Evolutionary conservation across 768 basidiomycete species (phyloP), one percentile per base, ranked within the genome.

Genomic region (Boletales sp.): DNA sequence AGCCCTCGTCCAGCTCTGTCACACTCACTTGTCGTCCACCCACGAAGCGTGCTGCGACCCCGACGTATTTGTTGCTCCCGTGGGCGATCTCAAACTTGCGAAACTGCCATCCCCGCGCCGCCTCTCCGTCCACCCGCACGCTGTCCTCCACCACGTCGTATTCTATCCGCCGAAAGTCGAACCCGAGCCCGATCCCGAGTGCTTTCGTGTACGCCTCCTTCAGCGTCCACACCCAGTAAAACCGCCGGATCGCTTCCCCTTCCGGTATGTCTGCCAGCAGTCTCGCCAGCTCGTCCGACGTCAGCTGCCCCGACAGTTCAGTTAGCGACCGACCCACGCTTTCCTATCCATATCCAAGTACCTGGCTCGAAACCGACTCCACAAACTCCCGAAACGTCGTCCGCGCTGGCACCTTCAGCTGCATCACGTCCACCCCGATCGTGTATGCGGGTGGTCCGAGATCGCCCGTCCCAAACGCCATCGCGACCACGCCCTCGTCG

Each of bases 161-260:
- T 62, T 90, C 82, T 52, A 93, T 79, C 18, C 89, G 79, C 19
- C 72, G 74, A 68, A 92, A 87, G 57, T 92, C 86, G 61, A 91
- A 91, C 2, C 89, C 85, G 13, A 94, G 77, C 0, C 91, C 91
- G 31, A 86, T 63, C 1, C 92, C 92, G 31, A 93, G 75, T 3
- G 90, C 88, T 69, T 94, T 94, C 7, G 88, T 90, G 65, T 92
- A 93, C 4, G 92, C 90, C 65, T 94, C 91, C 68, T 94, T 94
- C 63, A 90, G 69, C 8, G 92, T 92, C 91, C 91, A 94, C 55
- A 90, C 80, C 76, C 84, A 84, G 61, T 86, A 90, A 65, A 93
- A 87, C 14, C 73, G 70, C 39, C 73, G 71, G n/a, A 87, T 68
- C 3, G 75, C 78, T 52, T 84, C 81, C 8, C 69, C 62, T 50